These are phyloP conservation scores for Daldinia loculata DNA, from an alignment of 495 filamentous ascomycete genomes.

Conservation along the genomic window DNA sequence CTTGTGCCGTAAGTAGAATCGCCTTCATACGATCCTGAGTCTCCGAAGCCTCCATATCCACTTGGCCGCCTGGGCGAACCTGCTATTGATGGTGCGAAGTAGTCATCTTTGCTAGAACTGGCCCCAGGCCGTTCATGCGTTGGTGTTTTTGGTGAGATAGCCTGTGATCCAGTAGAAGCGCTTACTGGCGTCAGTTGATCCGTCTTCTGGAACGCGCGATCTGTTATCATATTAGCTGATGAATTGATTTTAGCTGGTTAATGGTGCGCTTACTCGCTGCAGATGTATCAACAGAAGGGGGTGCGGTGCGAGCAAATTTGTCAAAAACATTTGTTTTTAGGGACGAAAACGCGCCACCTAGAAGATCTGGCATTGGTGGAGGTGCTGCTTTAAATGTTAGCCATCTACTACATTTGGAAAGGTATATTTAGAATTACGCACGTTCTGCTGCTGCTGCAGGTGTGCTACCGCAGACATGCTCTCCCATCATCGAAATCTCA, in stretches of 20 bases:
- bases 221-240: constrained; percentile 56
- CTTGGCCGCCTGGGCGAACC: constrained; percentile 50
- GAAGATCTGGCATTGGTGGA: constrained; percentile 52
- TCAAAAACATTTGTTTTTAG: constrained; percentile 48
- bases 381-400: constrained; percentile 37
- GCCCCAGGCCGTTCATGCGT: constrained; percentile 48
- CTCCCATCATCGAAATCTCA: constrained; percentile 90
- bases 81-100: constrained; percentile 49
- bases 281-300: constrained; percentile 63
- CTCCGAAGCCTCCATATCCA: constrained; percentile 55
- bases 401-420: neutral
- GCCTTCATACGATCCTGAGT: constrained; percentile 61
- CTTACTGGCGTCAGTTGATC: constrained; percentile 70
- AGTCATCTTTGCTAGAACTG: constrained; percentile 48
- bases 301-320: constrained; percentile 48
- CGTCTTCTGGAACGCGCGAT: constrained; percentile 66
- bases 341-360: constrained; percentile 41
- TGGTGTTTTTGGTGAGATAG: constrained; percentile 64
- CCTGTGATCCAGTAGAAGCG: constrained; percentile 64
- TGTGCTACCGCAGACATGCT: constrained; percentile 74
- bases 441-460: constrained; percentile 48
- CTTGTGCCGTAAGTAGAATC: constrained; percentile 47
- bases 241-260: neutral
- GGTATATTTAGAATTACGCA: constrained; percentile 41
- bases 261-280: constrained; percentile 64